Percentiles rank a stretch among this genome's conserved stretches.
Conservation (phyloP, 441 rosid genomes). For the Pelargonium cotyledonis region DNA sequence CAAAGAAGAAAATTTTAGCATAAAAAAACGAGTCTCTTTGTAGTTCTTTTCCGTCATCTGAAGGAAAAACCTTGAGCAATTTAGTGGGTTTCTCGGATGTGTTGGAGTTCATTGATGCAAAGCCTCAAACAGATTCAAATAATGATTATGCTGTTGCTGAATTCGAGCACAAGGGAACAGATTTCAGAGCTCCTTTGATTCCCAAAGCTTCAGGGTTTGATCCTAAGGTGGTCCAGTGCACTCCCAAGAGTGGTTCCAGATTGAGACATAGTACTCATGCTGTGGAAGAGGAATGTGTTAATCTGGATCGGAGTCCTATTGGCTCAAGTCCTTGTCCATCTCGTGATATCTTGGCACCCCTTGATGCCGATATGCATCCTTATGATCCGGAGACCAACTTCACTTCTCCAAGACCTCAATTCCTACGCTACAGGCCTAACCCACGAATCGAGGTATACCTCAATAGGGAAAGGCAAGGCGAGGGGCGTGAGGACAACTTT, state of each 20-base stretch:
- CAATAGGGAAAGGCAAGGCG: not conserved
- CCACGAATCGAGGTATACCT: not conserved
- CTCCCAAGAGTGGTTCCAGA: slow-evolving; percentile 15
- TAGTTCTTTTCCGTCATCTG: slow-evolving; percentile 16
- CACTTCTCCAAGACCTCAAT: slow-evolving; percentile 4
- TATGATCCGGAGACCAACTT: slow-evolving; percentile 28
- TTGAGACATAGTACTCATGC: slow-evolving; percentile 5
- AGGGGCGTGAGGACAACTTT: not conserved
- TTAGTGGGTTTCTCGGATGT: slow-evolving; percentile 8
- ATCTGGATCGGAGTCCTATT: slow-evolving; percentile 41
- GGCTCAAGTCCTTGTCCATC: slow-evolving; percentile 19
- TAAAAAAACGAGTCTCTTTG: slow-evolving; percentile 51
- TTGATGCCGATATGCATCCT: slow-evolving; percentile 60
- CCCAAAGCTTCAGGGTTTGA: not conserved
- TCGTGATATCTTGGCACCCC: slow-evolving; percentile 19
- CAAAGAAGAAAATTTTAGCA: slow-evolving; percentile 61
- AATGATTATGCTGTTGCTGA: slow-evolving; percentile 14
- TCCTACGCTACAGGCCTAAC: not conserved
- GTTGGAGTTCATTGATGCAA: slow-evolving; percentile 21
- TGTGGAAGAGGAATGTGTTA: slow-evolving; percentile 33
- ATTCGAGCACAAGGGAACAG: not conserved
- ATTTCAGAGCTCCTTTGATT: not conserved
- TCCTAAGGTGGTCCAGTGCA: slow-evolving; percentile 8
- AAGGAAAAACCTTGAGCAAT: slow-evolving; percentile 16
- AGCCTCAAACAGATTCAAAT: slow-evolving; percentile 20